Conservation (phyloP, 371 early-diverging fungal species). For the Mucor sp. region DNA sequence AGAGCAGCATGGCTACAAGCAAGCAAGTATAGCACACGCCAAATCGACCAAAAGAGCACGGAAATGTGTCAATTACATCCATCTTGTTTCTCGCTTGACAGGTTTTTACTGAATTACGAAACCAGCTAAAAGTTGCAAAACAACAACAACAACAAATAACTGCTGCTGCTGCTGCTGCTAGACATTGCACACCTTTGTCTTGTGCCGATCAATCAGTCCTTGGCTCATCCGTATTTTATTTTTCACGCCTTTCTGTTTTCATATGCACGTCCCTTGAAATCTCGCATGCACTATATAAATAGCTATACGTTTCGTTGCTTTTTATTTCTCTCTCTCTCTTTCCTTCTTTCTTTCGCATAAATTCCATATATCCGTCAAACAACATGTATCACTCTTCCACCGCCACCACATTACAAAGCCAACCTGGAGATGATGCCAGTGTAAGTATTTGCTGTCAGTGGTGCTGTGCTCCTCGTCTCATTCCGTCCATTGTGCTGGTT, state of each 20-base stretch:
- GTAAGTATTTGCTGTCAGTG: neutral
- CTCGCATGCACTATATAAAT: neutral
- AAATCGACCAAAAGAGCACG: no score
- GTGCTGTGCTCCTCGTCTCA: neutral
- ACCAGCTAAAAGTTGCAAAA: neutral
- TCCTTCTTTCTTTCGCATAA: neutral
- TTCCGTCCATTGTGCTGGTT: neutral
- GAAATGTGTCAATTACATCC: neutral
- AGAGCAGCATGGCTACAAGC: neutral
- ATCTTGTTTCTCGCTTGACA: neutral
- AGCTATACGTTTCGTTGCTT: neutral
- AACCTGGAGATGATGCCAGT: neutral
- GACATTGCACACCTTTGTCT: neutral
- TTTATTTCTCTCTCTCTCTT: neutral
- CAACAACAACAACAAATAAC: constrained; percentile 1
- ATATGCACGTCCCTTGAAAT: constrained; percentile 5
- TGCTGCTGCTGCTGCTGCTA: neutral
- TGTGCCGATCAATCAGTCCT: neutral
- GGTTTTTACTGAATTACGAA: neutral
- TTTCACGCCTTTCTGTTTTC: constrained; percentile 1
- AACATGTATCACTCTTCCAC: neutral
- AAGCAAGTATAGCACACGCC: neutral
- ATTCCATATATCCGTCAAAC: neutral
- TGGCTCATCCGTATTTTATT: neutral
- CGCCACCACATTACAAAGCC: neutral